Evolutionary conservation across 1,139 yeast species (phyloP), one percentile per base, ranked within the genome.

Genomic region (Yamadazyma spencermartinsiae): DNA sequence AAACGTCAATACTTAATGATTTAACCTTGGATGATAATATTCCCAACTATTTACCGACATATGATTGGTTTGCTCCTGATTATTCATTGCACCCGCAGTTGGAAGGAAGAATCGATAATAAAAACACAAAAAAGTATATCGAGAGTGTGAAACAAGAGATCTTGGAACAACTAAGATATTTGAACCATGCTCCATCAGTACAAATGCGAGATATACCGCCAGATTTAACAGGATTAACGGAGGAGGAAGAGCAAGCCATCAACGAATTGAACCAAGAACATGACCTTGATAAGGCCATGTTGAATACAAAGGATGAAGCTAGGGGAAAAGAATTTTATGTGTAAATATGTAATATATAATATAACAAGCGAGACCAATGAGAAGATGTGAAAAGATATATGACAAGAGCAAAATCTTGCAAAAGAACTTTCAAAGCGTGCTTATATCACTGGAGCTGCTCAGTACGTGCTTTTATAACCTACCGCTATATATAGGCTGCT

Each of bases 161-260:
- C 18, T 61, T 90, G 53, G 98, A 94, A 59, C 90, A 87, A 55
- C 66, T 94, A 37, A 63, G 98, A 48, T 85, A 73, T 55, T 63
- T 92, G 43, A 86, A 86, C 51, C 90, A 90, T 38, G 98, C 98
- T 0, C 99, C 98, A 3, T 83, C 95, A 46, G 98, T 92, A 4
- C 86, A 87, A 52, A 88, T 89, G 96, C 84, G 77, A 52, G 89
- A 85, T 47, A 76, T 86, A 5, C 96, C 96, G 2, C 96, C 96
- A 0, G 95, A 87, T 50, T 65, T 86, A 27, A 79, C 83, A 41
- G 86, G 86, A 44, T 62, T 85, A 50, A 67, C 77, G 28, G 69
- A 77, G 50, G 80, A 80, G 33, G 86, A 82, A 42, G 89, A 82
- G 44, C 72, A 70, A 35, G 58, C 68, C 1, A 61, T 75, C 8